These are phyloP conservation scores for Globisporangium paroecandrum DNA, from an alignment of 352 stramenopile species.

Conservation along the genomic window DNA sequence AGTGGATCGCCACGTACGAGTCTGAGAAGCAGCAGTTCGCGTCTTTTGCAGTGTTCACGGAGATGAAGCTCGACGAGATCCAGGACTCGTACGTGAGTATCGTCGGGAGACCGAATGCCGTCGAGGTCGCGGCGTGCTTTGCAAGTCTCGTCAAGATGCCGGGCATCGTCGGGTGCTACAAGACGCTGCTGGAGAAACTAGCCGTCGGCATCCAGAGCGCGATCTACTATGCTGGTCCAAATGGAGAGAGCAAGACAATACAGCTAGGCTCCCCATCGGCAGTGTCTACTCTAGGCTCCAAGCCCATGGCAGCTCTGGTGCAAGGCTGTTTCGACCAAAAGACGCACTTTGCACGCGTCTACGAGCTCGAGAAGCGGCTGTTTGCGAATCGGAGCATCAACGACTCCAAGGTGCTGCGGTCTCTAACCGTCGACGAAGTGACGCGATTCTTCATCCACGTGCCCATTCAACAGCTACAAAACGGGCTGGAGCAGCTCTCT, in stretches of 20 bases:
- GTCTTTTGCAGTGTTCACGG: conserved; percentile 74
- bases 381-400: conserved; percentile 37
- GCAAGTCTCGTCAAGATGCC: conserved; percentile 78
- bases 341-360: conserved; percentile 66
- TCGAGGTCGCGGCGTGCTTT: conserved; percentile 73
- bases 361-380: conserved; percentile 48
- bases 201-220: conserved; percentile 48
- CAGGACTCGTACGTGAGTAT: conserved; percentile 44
- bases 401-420: conserved; percentile 34
- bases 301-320: conserved; percentile 53
- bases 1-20: conserved; percentile 75
- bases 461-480: conserved; percentile 31
- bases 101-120: conserved; percentile 54
- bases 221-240: conserved; percentile 38
- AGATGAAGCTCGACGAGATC: conserved; percentile 80
- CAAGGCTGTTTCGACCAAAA: conserved; percentile 49
- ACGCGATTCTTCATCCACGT: conserved; percentile 41
- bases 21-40: conserved; percentile 58
- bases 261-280: neutral
- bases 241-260: neutral
- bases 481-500: conserved; percentile 23
- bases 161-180: conserved; percentile 71
- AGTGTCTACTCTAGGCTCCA: neutral
- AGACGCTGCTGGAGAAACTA: conserved; percentile 64
- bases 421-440: conserved; percentile 43